phyloP scores from a whole-genome alignment of 805 yeast species.

The Sungouiozyma intestinalis region DNA sequence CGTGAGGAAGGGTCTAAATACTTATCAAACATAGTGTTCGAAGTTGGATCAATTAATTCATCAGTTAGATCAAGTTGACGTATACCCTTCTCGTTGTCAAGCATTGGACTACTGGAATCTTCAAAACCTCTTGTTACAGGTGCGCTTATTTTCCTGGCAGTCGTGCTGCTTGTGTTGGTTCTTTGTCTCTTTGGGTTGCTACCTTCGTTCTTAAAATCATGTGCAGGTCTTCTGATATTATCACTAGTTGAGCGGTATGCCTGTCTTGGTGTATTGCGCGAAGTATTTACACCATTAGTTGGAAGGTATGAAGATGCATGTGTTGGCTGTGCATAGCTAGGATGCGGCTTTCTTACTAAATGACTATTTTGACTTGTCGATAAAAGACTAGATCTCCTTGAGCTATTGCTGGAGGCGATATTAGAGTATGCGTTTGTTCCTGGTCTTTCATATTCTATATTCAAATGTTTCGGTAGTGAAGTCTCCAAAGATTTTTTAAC shows the following conservation, averaged over 20 bases:
- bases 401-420: slow-evolving; percentile 29
- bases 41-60: slow-evolving; percentile 17
- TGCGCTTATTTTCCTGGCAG: slow-evolving; percentile 19
- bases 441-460: slow-evolving; percentile 13
- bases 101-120: background rate
- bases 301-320: slow-evolving; percentile 11
- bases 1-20: slow-evolving; percentile 11
- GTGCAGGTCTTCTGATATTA: slow-evolving; percentile 2
- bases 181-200: slow-evolving; percentile 4
- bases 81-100: slow-evolving; percentile 4
- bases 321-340: slow-evolving; percentile 27
- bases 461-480: slow-evolving; percentile 36
- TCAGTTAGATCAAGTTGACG: slow-evolving; percentile 23
- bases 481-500: slow-evolving; percentile 50
- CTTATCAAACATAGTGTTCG: slow-evolving; percentile 20
- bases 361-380: slow-evolving; percentile 5
- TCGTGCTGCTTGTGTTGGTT: slow-evolving; percentile 1
- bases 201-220: background rate
- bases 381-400: slow-evolving; percentile 31
- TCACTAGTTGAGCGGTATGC: slow-evolving; percentile 20
- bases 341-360: slow-evolving; percentile 10
- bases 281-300: slow-evolving; percentile 1
- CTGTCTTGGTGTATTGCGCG: background rate
- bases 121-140: slow-evolving; percentile 5
- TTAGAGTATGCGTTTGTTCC: slow-evolving; percentile 5